Evolutionary conservation across 257 asterid species (phyloP).

Genomic region (Cynanchum wilfordii): DNA sequence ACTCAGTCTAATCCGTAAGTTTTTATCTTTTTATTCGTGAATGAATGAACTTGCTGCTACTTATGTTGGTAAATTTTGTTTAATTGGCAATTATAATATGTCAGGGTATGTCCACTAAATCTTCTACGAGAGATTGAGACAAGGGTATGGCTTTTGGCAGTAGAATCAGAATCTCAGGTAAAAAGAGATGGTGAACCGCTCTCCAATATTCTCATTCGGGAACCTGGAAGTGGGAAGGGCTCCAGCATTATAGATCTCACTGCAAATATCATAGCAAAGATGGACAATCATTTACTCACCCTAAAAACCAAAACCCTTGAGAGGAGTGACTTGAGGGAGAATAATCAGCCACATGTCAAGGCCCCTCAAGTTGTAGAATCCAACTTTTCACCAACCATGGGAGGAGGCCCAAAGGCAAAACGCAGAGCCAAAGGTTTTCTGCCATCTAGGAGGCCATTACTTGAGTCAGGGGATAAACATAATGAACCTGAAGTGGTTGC

Average conservation of each 20-base stretch:
- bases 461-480: constrained; percentile 52
- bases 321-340: constrained; percentile 62
- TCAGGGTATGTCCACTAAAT: constrained; percentile 80
- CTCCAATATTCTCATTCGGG: constrained; percentile 41
- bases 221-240: constrained; percentile 60
- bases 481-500: constrained; percentile 48
- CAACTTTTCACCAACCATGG: constrained; percentile 33
- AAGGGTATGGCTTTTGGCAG: constrained; percentile 97
- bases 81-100: constrained; percentile 12
- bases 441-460: constrained; percentile 58
- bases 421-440: constrained; percentile 78
- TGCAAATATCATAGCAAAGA: constrained; percentile 60
- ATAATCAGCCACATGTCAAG: constrained; percentile 53
- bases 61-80: constrained; percentile 16
- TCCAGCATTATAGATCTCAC: constrained; percentile 74
- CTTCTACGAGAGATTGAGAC: constrained; percentile 96
- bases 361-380: constrained; percentile 45
- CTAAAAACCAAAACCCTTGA: constrained; percentile 44
- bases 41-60: constrained; percentile 15
- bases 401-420: constrained; percentile 53
- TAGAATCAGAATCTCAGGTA: constrained; percentile 86
- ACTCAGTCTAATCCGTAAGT: constrained; percentile 81
- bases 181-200: constrained; percentile 69
- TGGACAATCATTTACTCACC: constrained; percentile 67
- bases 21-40: background rate